Conservation (phyloP, 2,329 filamentous ascomycete species). For the Aureobasidium sp. region DNA sequence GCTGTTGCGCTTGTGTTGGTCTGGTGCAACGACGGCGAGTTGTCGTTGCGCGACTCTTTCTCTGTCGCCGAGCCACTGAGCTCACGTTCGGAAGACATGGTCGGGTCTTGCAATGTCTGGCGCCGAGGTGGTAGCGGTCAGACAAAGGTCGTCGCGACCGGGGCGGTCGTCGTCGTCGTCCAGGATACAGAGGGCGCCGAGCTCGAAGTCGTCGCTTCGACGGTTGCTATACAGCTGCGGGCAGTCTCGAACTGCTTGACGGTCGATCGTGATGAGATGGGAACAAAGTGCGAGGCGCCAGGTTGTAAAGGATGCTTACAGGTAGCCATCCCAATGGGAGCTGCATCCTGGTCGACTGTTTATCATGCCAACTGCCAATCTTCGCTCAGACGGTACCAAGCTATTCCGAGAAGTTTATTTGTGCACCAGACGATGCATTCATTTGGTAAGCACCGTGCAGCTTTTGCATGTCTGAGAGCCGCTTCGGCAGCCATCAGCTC, state of each 20-base stretch:
- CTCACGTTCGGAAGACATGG: background rate
- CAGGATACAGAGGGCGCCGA: background rate
- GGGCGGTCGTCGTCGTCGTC: background rate
- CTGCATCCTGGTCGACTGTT: background rate
- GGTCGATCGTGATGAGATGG: background rate
- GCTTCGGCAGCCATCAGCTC: background rate
- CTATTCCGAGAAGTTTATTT: conserved; percentile 10
- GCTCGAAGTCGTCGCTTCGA: background rate
- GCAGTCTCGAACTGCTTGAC: background rate
- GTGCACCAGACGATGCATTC: background rate
- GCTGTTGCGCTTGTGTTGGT: background rate
- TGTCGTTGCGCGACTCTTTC: conserved; percentile 7
- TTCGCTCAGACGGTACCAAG: background rate
- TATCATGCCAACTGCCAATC: conserved; percentile 11
- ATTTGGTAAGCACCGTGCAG: background rate
- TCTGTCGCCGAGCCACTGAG: background rate
- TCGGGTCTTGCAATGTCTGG: background rate
- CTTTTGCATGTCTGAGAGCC: background rate
- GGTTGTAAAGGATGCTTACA: background rate
- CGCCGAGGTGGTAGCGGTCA: background rate
- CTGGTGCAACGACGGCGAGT: background rate
- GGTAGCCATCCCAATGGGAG: background rate
- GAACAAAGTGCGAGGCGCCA: background rate
- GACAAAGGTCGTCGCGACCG: background rate
- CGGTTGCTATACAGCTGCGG: background rate